Percentiles rank a stretch among this genome's conserved stretches.
Evolutionary conservation across 202 grass and related monocot species (phyloP).

Genomic region (Musa balbisiana): DNA sequence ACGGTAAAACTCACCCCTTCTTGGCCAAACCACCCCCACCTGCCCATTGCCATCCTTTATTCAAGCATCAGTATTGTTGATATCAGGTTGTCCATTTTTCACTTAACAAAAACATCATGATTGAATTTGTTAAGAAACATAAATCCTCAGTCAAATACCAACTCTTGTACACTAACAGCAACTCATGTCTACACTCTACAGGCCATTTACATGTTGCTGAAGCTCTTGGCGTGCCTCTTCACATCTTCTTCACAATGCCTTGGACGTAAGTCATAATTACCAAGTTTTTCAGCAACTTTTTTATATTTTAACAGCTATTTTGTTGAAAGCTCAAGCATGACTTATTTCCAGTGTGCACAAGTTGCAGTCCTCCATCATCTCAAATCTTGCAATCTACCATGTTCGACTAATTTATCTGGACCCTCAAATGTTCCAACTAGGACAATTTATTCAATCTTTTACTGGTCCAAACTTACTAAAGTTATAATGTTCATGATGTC

Average conservation of each 20-base stretch:
- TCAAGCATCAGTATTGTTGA: too few species aligned
- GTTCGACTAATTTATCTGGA: neutral
- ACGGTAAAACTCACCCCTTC: too few species aligned
- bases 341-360: neutral
- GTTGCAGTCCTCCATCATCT: too few species aligned
- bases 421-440: neutral
- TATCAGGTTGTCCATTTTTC: too few species aligned
- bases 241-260: conserved; percentile 96
- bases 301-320: neutral
- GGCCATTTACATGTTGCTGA: conserved; percentile 96
- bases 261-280: conserved; percentile 55
- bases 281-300: neutral
- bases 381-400: neutral
- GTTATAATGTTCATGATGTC: neutral
- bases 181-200: conserved; percentile 21
- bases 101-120: too few species aligned
- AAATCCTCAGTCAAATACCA: too few species aligned
- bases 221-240: conserved; percentile 85
- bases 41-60: too few species aligned
- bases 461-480: neutral
- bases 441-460: neutral
- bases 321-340: too few species aligned
- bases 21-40: too few species aligned
- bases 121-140: too few species aligned
- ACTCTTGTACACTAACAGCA: neutral